phyloP scores from a whole-genome alignment of 768 basidiomycete genomes.

The Lentinula boryana region DNA sequence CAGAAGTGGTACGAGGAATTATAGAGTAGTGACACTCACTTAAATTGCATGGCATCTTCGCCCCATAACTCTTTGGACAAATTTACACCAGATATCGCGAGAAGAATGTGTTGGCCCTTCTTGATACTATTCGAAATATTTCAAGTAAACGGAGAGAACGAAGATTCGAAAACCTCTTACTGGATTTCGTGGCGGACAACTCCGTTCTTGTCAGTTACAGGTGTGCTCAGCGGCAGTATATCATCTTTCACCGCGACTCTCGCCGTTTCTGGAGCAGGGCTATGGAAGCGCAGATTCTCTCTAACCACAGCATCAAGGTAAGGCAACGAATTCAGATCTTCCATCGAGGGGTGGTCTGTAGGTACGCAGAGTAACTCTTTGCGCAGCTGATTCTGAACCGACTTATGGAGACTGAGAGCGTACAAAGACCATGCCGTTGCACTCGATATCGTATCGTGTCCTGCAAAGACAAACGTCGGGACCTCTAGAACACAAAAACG shows the following conservation, averaged over 20 bases:
- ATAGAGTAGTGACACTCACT: conserved; percentile 29
- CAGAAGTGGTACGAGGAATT: background rate
- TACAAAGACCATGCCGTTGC: conserved; percentile 55
- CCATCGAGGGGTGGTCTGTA: conserved; percentile 62
- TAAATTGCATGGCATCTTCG: conserved; percentile 54
- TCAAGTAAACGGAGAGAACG: conserved; percentile 10
- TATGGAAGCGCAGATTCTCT: conserved; percentile 52
- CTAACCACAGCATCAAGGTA: conserved; percentile 66
- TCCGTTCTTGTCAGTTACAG: conserved; percentile 30
- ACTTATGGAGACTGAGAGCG: conserved; percentile 40
- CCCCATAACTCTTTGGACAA: conserved; percentile 53
- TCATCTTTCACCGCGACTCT: conserved; percentile 39
- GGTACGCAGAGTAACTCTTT: conserved; percentile 47
- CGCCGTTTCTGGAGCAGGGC: conserved; percentile 39
- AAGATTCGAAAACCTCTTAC: conserved; percentile 28
- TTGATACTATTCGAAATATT: conserved; percentile 29
- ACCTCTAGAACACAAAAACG: conserved; percentile 16
- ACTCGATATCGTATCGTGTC: conserved; percentile 26
- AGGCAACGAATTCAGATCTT: conserved; percentile 56
- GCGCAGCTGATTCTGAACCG: conserved; percentile 49
- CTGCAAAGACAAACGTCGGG: conserved; percentile 38
- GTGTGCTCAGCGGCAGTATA: conserved; percentile 33
- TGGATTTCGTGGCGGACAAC: conserved; percentile 23
- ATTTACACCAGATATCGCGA: conserved; percentile 52
- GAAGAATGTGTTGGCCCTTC: conserved; percentile 37